Conservation (phyloP, 345 rosid species). For the Draba incana region DNA sequence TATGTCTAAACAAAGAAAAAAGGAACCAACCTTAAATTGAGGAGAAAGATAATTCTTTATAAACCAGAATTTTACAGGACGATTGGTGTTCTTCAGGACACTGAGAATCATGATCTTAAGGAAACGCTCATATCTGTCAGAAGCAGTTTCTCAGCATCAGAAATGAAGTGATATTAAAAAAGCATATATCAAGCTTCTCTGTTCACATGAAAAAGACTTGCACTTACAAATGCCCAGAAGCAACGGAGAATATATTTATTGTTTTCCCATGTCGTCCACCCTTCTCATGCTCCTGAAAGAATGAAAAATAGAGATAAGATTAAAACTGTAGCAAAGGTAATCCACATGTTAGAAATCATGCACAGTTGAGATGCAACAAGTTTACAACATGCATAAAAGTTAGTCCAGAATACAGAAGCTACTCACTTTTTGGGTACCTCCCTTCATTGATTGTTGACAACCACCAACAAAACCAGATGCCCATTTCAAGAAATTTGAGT, state of each 20-base stretch:
- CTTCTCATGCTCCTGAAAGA: constrained; percentile 59
- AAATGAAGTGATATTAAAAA: constrained; percentile 15
- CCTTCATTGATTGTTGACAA: constrained; percentile 57
- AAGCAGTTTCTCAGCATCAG: constrained; percentile 27
- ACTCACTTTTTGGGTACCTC: constrained; percentile 45
- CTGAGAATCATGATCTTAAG: constrained; percentile 96
- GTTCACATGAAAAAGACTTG: constrained; percentile 25
- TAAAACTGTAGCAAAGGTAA: constrained; percentile 20
- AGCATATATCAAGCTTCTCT: background rate
- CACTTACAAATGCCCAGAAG: constrained; percentile 99
- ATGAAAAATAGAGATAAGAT: constrained; percentile 32
- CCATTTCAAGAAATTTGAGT: constrained; percentile 90
- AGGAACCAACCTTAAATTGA: constrained; percentile 78
- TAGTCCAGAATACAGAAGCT: constrained; percentile 34
- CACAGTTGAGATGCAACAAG: constrained; percentile 8
- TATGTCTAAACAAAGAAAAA: background rate
- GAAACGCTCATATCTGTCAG: constrained; percentile 92
- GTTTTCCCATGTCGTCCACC: constrained; percentile 79
- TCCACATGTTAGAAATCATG: constrained; percentile 19
- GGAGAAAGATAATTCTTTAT: constrained; percentile 99
- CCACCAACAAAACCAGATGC: constrained; percentile 89
- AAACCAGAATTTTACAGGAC: constrained; percentile 99
- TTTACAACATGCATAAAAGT: constrained; percentile 1
- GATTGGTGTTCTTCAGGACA: constrained; percentile 86
- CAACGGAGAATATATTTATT: constrained; percentile 88